Conservation (phyloP, 805 yeast species). For the Monosporozyma aquatica region DNA sequence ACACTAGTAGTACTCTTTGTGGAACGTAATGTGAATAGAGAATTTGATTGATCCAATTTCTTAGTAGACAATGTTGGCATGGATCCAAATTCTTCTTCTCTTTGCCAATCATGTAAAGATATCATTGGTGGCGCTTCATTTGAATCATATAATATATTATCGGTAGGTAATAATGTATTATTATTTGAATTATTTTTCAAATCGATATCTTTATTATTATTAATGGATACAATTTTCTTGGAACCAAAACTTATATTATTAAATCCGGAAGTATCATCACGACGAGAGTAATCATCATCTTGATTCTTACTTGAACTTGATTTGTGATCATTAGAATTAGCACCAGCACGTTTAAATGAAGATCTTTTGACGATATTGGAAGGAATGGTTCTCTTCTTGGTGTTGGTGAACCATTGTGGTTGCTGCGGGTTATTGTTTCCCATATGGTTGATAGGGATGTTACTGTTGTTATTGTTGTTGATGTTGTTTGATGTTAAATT, state of each 20-base stretch:
- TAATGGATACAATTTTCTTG: conserved; percentile 18
- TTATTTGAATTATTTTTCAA: conserved; percentile 1
- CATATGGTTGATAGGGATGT: not conserved
- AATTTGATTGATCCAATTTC: not conserved
- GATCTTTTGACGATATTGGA: conserved; percentile 38
- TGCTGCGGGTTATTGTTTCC: conserved; percentile 10
- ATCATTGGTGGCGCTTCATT: conserved; percentile 36
- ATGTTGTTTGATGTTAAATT: not conserved
- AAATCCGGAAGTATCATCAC: conserved; percentile 25
- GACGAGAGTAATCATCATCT: not conserved
- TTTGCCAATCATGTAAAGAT: conserved; percentile 34
- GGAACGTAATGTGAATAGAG: not conserved
- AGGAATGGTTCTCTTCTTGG: conserved; percentile 41
- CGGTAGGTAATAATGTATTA: conserved; percentile 4
- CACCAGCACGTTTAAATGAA: conserved; percentile 10
- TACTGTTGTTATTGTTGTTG: not conserved
- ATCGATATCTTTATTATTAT: conserved; percentile 6
- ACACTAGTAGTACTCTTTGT: not conserved
- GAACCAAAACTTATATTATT: conserved; percentile 34
- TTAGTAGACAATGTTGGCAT: conserved; percentile 2
- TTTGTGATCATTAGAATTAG: not conserved
- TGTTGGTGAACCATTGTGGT: conserved; percentile 34
- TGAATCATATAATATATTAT: conserved; percentile 24
- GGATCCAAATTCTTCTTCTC: conserved; percentile 30
- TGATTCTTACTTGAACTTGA: not conserved